Percentiles rank a stretch among this genome's conserved stretches.
Evolutionary conservation across 139 green algal genomes (phyloP).

Genomic region (Astrephomene gubernaculifera): DNA sequence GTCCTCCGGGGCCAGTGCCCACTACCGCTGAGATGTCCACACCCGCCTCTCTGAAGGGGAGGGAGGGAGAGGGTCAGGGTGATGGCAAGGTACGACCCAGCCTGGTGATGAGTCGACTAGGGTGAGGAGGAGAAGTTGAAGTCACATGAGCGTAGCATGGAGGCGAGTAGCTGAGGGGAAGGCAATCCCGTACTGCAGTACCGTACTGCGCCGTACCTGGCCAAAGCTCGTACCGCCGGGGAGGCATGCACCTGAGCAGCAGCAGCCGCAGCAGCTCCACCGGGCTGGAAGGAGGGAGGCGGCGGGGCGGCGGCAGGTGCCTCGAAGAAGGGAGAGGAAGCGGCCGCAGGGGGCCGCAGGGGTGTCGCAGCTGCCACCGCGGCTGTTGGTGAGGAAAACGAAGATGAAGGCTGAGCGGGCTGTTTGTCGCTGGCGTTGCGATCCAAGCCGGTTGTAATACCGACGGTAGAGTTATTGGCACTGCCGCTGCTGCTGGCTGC

Average conservation of each 20-base stretch:
- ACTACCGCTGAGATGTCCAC: slow-evolving; percentile 69
- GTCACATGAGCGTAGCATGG: background rate
- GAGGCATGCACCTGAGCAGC: slow-evolving; percentile 65
- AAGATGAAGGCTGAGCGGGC: no score
- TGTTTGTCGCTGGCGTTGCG: no score
- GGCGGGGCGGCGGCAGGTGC: background rate
- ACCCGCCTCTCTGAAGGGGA: slow-evolving; percentile 57
- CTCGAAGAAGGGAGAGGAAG: background rate
- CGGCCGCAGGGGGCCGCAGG: background rate
- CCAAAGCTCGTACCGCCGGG: slow-evolving; percentile 81
- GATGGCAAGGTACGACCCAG: background rate
- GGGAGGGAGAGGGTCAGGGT: no score
- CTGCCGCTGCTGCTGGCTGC: background rate
- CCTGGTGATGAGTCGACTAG: background rate
- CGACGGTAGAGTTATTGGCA: background rate
- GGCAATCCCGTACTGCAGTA: no score
- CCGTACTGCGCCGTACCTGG: no score
- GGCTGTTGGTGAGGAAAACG: background rate
- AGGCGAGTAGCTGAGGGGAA: no score
- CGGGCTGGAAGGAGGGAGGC: background rate
- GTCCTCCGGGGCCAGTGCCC: slow-evolving; percentile 73
- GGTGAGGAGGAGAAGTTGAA: background rate
- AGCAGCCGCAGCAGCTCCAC: background rate
- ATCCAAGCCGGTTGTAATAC: background rate
- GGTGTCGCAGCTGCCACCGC: background rate